Evolutionary conservation across 2,329 filamentous ascomycete species (phyloP), one percentile per base, ranked within the genome.

Genomic region (Beauveria australis): DNA sequence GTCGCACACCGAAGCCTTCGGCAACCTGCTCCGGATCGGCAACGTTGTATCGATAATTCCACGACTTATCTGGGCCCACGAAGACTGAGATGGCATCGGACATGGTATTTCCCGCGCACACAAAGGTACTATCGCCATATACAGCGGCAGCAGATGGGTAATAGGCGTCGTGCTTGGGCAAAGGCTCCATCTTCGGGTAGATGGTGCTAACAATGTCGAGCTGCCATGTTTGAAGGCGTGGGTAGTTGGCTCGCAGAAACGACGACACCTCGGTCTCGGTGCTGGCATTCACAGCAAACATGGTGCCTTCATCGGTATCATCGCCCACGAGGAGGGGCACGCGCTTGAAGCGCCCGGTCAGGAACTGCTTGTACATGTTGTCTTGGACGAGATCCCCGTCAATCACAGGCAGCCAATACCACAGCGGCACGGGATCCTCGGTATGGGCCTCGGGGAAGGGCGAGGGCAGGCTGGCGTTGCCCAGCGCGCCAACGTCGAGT

Each of bases 41-140:
- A 24, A 82, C 78, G 69, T 81, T 76, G 72, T 77, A 82, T 44
- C 75, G 76, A 69, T 82, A 83, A 28, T 73, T 72, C 74, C 77
- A 83, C 18, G 74, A 65, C 47, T 55, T 62, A 7, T 66, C 55
- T n/a, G 62, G 54, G 8, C 65, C 48, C 24, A 52, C 59, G 37
- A 56, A 51, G 1, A 55, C 43, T 41, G 53, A 54, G 28, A 65
- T 58, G 33, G 65, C 61, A n/a, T 61, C 43, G 9, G 59, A 60
- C 59, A 81, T 66, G 63, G 69, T 72, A 63, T 72, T 70, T 53
- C 70, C 69, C 1, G 76, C 77, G 64, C 78, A 81, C 64, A 73
- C 72, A 61, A 80, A 80, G 26, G 75, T 77, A 3, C 69, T 69
- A 53, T 81, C 78, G 59, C 76, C 78, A 65, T 79, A 80, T 33